A percentile compares a stretch with the other conserved stretches of the same genome.
These are phyloP conservation scores for Thalassiosira exigua DNA, from an alignment of 352 stramenopile genomes.

Conservation along the genomic window DNA sequence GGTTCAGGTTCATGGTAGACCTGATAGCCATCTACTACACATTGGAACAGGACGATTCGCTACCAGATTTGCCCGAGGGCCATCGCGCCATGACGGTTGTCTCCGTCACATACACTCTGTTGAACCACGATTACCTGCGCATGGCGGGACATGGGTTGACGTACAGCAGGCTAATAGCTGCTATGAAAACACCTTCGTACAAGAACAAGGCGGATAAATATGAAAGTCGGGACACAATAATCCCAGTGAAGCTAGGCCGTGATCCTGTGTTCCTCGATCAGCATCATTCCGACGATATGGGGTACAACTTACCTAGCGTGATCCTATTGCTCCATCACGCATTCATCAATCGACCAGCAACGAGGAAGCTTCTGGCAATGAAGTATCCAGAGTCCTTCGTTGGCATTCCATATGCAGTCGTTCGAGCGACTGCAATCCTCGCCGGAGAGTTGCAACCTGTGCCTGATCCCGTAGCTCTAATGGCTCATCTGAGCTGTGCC, in stretches of 20 bases:
- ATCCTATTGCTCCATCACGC: slow-evolving; percentile 18
- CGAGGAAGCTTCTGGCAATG: slow-evolving; percentile 6
- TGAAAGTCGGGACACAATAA: background rate
- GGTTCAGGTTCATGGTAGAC: slow-evolving; percentile 19
- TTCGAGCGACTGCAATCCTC: slow-evolving; percentile 8
- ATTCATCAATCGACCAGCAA: slow-evolving; percentile 21
- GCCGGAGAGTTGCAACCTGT: slow-evolving; percentile 13
- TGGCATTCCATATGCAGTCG: background rate
- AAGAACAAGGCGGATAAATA: slow-evolving; percentile 5
- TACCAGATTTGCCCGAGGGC: background rate
- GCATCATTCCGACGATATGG: background rate
- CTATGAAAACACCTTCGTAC: slow-evolving; percentile 19
- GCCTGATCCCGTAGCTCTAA: slow-evolving; percentile 12
- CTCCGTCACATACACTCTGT: slow-evolving; percentile 8
- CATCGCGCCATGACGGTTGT: slow-evolving; percentile 10
- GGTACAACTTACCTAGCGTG: slow-evolving; percentile 24
- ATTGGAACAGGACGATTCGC: slow-evolving; percentile 1
- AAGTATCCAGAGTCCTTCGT: background rate
- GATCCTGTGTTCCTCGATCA: background rate
- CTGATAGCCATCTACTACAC: slow-evolving; percentile 10
- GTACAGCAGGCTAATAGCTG: slow-evolving; percentile 2
- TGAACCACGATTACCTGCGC: slow-evolving; percentile 19
- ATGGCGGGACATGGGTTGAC: slow-evolving; percentile 12
- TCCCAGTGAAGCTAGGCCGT: background rate
- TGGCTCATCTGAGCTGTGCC: slow-evolving; percentile 1